A percentile compares a stretch with the other conserved stretches of the same genome.
Evolutionary conservation across 2,329 filamentous ascomycete genomes (phyloP).

Genomic region (Beauveria sp.): DNA sequence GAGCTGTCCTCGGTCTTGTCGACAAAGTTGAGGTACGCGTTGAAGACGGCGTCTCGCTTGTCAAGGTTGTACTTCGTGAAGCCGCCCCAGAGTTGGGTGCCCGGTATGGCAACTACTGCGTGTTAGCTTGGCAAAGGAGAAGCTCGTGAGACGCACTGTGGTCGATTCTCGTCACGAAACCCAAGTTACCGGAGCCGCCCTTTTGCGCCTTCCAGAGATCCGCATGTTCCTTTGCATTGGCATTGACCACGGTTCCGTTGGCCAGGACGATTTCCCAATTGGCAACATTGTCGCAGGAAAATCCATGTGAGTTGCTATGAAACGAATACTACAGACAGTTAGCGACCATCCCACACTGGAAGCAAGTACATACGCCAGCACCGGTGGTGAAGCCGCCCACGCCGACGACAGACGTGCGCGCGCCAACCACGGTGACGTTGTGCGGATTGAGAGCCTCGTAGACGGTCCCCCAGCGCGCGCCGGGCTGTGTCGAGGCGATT

Average conservation of each 20-base stretch:
- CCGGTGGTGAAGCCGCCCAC: conserved; percentile 24
- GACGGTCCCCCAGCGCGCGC: conserved; percentile 33
- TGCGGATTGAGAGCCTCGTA: conserved; percentile 22
- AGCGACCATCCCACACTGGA: not conserved
- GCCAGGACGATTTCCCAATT: conserved; percentile 37
- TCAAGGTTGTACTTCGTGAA: conserved; percentile 19
- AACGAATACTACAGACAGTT: conserved; percentile 21
- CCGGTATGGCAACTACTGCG: conserved; percentile 14
- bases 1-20: conserved; percentile 20
- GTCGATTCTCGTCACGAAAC: conserved; percentile 27
- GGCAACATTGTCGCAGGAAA: conserved; percentile 32
- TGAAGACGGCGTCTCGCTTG: conserved; percentile 19
- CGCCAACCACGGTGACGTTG: conserved; percentile 34
- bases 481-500: conserved; percentile 27
- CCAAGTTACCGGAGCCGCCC: conserved; percentile 40
- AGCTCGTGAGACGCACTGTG: not conserved
- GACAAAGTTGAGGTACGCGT: conserved; percentile 22
- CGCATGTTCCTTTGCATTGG: conserved; percentile 26
- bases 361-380: conserved; percentile 16
- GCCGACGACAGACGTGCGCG: conserved; percentile 29
- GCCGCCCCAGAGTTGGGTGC: conserved; percentile 23
- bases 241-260: conserved; percentile 33
- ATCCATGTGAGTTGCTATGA: conserved; percentile 26
- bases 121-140: not conserved
- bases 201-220: conserved; percentile 39